Percentiles rank a stretch among this genome's conserved stretches.
These are phyloP conservation scores for Thermothelomyces thermophilus DNA, from an alignment of 2,329 filamentous ascomycete genomes.

Conservation along the genomic window DNA sequence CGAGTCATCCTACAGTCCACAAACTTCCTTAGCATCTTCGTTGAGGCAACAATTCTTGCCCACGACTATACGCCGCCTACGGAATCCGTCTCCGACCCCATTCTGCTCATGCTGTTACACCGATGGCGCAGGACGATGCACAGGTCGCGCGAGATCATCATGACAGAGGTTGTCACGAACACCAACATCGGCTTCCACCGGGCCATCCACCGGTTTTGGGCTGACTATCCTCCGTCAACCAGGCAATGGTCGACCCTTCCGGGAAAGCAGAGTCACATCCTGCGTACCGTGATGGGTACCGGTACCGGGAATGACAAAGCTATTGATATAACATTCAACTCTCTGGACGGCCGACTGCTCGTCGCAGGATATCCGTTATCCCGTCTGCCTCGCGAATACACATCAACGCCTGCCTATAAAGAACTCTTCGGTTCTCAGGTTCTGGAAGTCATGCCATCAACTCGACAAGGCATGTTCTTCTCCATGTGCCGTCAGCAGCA, in stretches of 20 bases:
- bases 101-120: constrained; percentile 12
- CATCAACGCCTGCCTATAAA: constrained; percentile 34
- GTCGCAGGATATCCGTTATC: constrained; percentile 45
- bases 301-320: background rate
- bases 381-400: constrained; percentile 41
- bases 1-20: constrained; percentile 23
- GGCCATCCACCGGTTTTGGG: constrained; percentile 27
- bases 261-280: constrained; percentile 4
- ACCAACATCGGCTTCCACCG: constrained; percentile 23
- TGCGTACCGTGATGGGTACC: background rate
- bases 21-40: constrained; percentile 24
- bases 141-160: constrained; percentile 18
- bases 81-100: constrained; percentile 6
- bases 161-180: constrained; percentile 5
- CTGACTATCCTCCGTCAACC: constrained; percentile 19
- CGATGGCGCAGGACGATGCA: constrained; percentile 27
- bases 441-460: constrained; percentile 39
- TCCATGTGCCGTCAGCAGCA: constrained; percentile 30
- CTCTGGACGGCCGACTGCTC: constrained; percentile 45
- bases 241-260: constrained; percentile 24
- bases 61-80: constrained; percentile 8
- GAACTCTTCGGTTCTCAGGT: constrained; percentile 37
- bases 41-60: constrained; percentile 16
- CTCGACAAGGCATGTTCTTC: constrained; percentile 35
- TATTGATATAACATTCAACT: constrained; percentile 39